Base-by-base conservation (phyloP, 495 filamentous ascomycete species). In the Hypoxylon fragiforme region DNA sequence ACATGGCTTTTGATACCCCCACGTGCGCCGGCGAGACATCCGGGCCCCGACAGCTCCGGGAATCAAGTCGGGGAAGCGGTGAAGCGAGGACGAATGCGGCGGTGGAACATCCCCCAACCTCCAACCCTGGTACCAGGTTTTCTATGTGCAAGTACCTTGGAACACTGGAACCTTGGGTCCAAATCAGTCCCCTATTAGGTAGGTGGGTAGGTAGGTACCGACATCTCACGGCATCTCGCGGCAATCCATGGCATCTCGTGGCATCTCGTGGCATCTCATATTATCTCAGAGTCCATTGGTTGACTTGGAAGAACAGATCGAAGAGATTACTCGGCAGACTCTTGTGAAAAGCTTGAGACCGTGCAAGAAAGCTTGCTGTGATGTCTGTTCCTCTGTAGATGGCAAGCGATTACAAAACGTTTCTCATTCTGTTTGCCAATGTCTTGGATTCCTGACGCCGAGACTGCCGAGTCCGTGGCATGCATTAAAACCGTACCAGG, bases 21-120 rank as follows among this genome's bases (percentile, higher is more conserved):
- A 57, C 58, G 58, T 62, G 58, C 52, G 37, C 46, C 52, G 51
- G 51, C 56, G 58, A 45, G 39, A 52, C 57, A 52, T 3, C 45
- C 57, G 57, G 57, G 34, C 42, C 31, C 50, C 57, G 57, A 50
- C 50, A 60, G 41, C 34, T 46, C 16, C 58, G 47, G 48, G 44
- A 43, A 40, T 36, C 16, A 39, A 3, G 35, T 28, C 41, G 47
- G 58, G 52, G 38, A 30, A 22, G 48, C 47, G 52, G 48, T 53
- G 52, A 49, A 24, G 36, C 20, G 24, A 16, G 13, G 35, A 51
- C 43, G 37, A 52, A 48, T 21, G 24, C 46, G 46, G 52, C 31
- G 11, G 42, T 56, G 52, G 24, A 38, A 61, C 14, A 47, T 39
- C 20, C 50, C 16, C 16, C 3, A 37, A 18, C 8, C 8, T 14